A percentile compares a stretch with the other conserved stretches of the same genome.
These are phyloP conservation scores for Crotalaria pallida DNA, from an alignment of 306 rosid genomes.

Conservation along the genomic window DNA sequence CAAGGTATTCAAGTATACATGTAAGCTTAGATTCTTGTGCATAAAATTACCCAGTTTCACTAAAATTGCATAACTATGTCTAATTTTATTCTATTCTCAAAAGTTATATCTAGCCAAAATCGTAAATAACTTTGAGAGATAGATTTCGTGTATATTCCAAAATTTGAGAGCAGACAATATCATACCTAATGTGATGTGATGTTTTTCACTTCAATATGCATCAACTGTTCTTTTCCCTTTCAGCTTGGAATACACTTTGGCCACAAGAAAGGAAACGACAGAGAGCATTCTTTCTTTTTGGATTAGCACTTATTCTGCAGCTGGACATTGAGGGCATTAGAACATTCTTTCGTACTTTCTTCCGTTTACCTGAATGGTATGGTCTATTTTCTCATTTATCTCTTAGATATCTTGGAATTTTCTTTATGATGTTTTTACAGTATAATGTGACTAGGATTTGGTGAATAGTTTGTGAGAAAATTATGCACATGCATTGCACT, in stretches of 20 bases:
- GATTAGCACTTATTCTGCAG: conserved; percentile 80
- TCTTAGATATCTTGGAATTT: conserved; percentile 12
- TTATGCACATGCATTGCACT: conserved; percentile 3
- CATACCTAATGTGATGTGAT: background rate
- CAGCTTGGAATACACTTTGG: conserved; percentile 98
- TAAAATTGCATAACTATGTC: background rate
- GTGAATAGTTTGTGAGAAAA: background rate
- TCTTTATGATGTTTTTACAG: conserved; percentile 1
- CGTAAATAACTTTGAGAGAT: background rate
- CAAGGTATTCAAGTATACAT: conserved; percentile 49
- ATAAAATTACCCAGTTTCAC: background rate
- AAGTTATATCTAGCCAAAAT: background rate
- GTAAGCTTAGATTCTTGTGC: conserved; percentile 16
- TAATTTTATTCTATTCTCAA: background rate
- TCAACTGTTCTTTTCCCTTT: conserved; percentile 3
- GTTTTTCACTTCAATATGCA: background rate
- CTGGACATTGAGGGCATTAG: conserved; percentile 87
- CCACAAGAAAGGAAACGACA: conserved; percentile 96
- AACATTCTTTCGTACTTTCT: conserved; percentile 88
- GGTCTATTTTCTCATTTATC: conserved; percentile 24
- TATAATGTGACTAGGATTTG: background rate
- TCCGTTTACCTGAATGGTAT: conserved; percentile 83
- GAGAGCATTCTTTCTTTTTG: conserved; percentile 91
- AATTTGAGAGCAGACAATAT: background rate
- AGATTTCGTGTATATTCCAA: background rate